A percentile compares a stretch with the other conserved stretches of the same genome.
Evolutionary conservation across 2,329 filamentous ascomycete genomes (phyloP).

Genomic region (Tolypocladium ovalisporum): DNA sequence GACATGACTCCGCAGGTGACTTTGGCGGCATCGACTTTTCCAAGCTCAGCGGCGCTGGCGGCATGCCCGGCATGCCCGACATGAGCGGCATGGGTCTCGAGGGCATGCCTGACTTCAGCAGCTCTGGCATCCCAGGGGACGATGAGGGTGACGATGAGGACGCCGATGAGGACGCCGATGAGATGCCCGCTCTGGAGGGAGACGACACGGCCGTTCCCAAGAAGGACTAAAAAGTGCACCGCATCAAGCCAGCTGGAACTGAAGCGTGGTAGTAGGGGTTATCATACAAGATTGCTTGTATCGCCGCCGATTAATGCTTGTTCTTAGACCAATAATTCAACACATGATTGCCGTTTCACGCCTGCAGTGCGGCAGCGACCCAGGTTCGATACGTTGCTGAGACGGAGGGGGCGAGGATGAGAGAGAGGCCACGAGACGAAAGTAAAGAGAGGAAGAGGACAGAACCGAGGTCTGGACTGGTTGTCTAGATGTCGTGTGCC

Average conservation of each 20-base stretch:
- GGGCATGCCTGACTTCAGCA: slow-evolving; percentile 35
- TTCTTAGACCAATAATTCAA: not conserved
- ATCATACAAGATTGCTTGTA: not conserved
- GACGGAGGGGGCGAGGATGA: not conserved
- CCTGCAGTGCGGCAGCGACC: not conserved
- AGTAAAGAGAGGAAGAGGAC: not conserved
- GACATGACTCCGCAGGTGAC: slow-evolving; percentile 40
- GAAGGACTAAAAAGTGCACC: slow-evolving; percentile 19
- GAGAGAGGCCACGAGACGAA: too few relatives aligned
- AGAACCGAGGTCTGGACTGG: not conserved
- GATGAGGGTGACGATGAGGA: slow-evolving; percentile 38
- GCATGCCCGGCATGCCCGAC: slow-evolving; percentile 18
- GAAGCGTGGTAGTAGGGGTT: not conserved
- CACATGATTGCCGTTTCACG: not conserved
- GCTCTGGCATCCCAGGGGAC: slow-evolving; percentile 21
- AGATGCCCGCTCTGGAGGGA: slow-evolving; percentile 75
- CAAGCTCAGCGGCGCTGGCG: slow-evolving; percentile 57
- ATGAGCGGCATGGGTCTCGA: slow-evolving; percentile 31
- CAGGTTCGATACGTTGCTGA: not conserved
- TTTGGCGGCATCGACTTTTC: slow-evolving; percentile 90
- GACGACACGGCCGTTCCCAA: slow-evolving; percentile 29
- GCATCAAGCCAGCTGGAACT: not conserved
- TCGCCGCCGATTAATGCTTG: not conserved
- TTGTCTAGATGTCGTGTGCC: not conserved
- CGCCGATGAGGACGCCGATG: slow-evolving; percentile 60